phyloP scores from a whole-genome alignment of 306 rosid species.

The Morella rubra region DNA sequence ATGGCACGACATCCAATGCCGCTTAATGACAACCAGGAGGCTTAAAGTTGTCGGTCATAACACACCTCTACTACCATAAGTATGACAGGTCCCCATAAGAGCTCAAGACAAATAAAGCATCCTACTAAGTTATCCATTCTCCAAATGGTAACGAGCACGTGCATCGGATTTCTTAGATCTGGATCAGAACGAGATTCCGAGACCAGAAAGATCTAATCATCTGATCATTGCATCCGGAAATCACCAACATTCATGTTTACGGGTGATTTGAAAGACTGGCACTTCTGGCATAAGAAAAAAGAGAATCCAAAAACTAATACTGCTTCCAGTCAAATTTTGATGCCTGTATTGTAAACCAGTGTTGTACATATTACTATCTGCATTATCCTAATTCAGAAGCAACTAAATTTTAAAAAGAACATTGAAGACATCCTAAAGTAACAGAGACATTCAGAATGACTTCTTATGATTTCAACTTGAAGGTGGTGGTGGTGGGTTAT shows the following conservation, averaged over 20 bases:
- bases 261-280: neutral
- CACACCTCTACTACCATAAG: too few species aligned
- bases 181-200: too few species aligned
- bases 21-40: too few species aligned
- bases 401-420: conserved; percentile 10
- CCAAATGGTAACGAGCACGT: too few species aligned
- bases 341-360: neutral
- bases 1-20: too few species aligned
- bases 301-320: neutral
- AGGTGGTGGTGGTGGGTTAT: conserved; percentile 35
- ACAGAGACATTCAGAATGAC: conserved; percentile 11
- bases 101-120: too few species aligned
- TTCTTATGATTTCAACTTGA: conserved; percentile 34
- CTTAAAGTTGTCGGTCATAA: too few species aligned
- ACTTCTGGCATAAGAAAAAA: neutral
- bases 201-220: too few species aligned
- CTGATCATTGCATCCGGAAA: neutral
- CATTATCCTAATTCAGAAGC: conserved; percentile 19
- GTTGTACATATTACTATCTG: conserved; percentile 19
- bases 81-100: too few species aligned
- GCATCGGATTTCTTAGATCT: too few species aligned
- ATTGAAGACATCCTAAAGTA: conserved; percentile 6
- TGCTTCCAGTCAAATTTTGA: neutral
- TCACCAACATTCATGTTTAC: neutral
- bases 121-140: too few species aligned